Evolutionary conservation across 768 basidiomycete species (phyloP), one percentile per base, ranked within the genome.

Genomic region (Leccinum olivaceopallidum): DNA sequence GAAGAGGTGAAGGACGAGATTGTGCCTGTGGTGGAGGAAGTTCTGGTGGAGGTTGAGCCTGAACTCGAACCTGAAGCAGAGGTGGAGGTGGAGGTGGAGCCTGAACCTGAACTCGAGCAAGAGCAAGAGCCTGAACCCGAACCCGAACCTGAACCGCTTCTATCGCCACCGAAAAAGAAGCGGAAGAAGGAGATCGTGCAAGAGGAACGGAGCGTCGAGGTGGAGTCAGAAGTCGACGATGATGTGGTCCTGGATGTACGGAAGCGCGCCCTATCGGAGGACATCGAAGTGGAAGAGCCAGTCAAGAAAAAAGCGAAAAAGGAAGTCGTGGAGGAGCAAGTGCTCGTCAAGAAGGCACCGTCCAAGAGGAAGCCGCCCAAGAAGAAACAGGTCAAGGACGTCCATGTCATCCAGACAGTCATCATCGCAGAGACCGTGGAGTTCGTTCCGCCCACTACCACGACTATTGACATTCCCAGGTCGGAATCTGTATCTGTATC

Each of bases 201-300:
- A 65, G 73, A 61, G 56, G 65, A 74, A 61, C 70, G 73, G 34
- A 79, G 79, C 47, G 75, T 76, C 37, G 81, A 86, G 47, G 64
- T 84, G 44, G 88, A 88, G 76, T 84, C 82, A 6, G 89, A 88
- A 66, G 83, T 83, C 42, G 89, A 88, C 57, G 80, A 78, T 22
- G 75, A 65, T 12, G 58, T 66, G 28, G 74, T 66, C 12, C 66
- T 75, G 1, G 73, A 76, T 28, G 67, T 65, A 36, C 78, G 77
- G 52, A 85, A 85, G 63, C 78, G 84, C n/a, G 63, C 72, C 42
- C 73, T 71, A 7, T 80, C 79, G 6, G 82, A 81, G 49, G 78
- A 76, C 13, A 65, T 65, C 9, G 77, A 77, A 6, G 59, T 72
- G 53, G 79, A 77, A 16, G 74, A 60, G 16, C 67, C 67, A 4